These are phyloP conservation scores for Sapria himalayana DNA, from an alignment of 345 rosid species.

Conservation along the genomic window DNA sequence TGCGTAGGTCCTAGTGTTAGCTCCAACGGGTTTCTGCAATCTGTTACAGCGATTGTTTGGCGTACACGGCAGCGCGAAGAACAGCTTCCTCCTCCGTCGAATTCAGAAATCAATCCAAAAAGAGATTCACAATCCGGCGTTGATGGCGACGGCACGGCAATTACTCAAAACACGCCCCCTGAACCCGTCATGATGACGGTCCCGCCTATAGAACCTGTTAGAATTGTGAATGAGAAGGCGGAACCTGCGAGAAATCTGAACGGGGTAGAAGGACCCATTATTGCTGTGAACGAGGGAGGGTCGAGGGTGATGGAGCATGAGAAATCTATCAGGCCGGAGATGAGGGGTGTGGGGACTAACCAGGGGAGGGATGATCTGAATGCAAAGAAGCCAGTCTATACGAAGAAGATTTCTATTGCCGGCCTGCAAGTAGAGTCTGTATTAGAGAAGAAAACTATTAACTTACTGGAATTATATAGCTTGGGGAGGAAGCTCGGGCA, in stretches of 20 bases:
- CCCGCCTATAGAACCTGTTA: no score
- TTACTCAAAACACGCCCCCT: constrained; percentile 41
- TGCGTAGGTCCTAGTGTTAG: constrained; percentile 70
- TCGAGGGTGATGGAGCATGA: constrained; percentile 12
- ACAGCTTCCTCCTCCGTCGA: constrained; percentile 18
- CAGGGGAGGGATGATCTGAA: constrained; percentile 15
- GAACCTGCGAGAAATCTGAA: no score
- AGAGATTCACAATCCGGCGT: constrained; percentile 10
- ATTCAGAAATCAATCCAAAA: constrained; percentile 10
- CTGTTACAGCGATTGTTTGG: constrained; percentile 72
- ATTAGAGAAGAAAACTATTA: constrained; percentile 59
- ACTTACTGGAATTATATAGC: constrained; percentile 51
- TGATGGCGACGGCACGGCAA: constrained; percentile 10
- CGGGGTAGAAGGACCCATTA: no score
- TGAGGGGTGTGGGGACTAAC: constrained; percentile 9
- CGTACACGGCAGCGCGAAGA: constrained; percentile 36
- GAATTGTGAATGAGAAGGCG: no score
- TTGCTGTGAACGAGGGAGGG: constrained; percentile 11
- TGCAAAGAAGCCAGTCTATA: constrained; percentile 23
- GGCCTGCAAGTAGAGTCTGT: constrained; percentile 55
- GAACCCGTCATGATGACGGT: constrained; percentile 47
- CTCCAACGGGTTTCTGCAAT: constrained; percentile 47
- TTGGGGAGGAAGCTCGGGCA: constrained; percentile 86
- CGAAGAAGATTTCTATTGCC: constrained; percentile 40
- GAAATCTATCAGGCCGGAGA: constrained; percentile 9